phyloP scores from a whole-genome alignment of 2,329 filamentous ascomycete species.

The Fusarium verticillioides region DNA sequence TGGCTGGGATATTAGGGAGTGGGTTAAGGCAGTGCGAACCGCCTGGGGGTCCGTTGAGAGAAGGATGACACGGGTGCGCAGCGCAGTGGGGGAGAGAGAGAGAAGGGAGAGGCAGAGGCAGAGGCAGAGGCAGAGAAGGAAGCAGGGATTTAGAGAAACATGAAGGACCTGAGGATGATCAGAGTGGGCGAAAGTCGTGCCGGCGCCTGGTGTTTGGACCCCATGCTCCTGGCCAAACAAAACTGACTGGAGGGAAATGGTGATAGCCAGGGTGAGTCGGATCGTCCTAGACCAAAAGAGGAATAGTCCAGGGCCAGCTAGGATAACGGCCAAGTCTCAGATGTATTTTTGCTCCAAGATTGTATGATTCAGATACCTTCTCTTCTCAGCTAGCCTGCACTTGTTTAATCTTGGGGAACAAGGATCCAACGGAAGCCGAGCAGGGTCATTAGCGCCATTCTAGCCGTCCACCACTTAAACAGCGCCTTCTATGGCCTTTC shows the following conservation, averaged over 20 bases:
- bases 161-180: conserved; percentile 35
- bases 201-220: conserved; percentile 43
- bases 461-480: conserved; percentile 28
- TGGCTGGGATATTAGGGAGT: conserved; percentile 35
- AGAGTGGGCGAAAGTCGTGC: conserved; percentile 35
- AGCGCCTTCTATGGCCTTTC: conserved; percentile 7
- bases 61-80: conserved; percentile 3
- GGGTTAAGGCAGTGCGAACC: conserved; percentile 24
- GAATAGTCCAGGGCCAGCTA: conserved; percentile 31
- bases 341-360: conserved; percentile 22
- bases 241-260: conserved; percentile 40
- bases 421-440: conserved; percentile 39
- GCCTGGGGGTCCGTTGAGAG: conserved; percentile 10
- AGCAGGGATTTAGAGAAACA: conserved; percentile 28
- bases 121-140: neutral
- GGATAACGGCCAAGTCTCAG: conserved; percentile 16
- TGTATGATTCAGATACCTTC: conserved; percentile 28
- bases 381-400: conserved; percentile 15
- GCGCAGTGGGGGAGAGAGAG: conserved; percentile 6
- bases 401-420: conserved; percentile 48
- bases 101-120: conserved; percentile 6
- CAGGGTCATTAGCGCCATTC: conserved; percentile 33
- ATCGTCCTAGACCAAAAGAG: conserved; percentile 2
- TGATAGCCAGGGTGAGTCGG: conserved; percentile 38
- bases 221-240: conserved; percentile 34